Percentiles rank a stretch among this genome's conserved stretches.
Conservation (phyloP, 208 protist genomes). For the Wallacemonas sp. region DNA sequence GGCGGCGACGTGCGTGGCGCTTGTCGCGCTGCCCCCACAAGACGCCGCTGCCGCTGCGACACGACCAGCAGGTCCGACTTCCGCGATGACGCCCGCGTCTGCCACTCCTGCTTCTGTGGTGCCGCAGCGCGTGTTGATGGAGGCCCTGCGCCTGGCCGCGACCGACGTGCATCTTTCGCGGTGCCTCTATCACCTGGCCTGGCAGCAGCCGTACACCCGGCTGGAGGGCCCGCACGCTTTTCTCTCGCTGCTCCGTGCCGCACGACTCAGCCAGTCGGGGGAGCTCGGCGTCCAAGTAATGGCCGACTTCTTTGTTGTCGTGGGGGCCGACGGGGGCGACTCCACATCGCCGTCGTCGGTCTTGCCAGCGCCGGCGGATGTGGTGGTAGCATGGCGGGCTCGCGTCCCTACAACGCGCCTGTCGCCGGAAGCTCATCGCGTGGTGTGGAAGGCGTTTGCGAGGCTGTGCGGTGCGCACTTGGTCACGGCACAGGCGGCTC, state of each 20-base stretch:
- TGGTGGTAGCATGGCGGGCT: background rate
- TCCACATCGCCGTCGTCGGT: constrained; percentile 16
- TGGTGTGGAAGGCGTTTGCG: constrained; percentile 55
- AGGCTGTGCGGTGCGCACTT: constrained; percentile 36
- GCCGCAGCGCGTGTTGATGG: constrained; percentile 55
- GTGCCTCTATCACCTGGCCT: constrained; percentile 54
- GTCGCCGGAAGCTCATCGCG: constrained; percentile 40
- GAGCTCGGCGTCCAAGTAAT: constrained; percentile 46
- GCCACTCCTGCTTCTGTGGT: too few species aligned
- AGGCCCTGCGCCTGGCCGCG: constrained; percentile 54
- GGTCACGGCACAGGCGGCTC: constrained; percentile 30
- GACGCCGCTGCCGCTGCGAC: too few species aligned
- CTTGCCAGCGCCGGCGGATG: background rate
- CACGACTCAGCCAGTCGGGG: constrained; percentile 31
- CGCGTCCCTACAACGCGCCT: constrained; percentile 22
- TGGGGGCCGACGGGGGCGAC: constrained; percentile 31
- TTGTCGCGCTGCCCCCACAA: constrained; percentile 3
- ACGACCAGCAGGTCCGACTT: too few species aligned
- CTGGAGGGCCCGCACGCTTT: constrained; percentile 68
- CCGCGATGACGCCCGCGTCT: too few species aligned
- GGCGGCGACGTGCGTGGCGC: constrained; percentile 27
- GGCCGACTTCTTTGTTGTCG: constrained; percentile 38
- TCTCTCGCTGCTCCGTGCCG: constrained; percentile 64
- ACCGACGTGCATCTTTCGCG: constrained; percentile 32
- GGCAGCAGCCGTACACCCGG: constrained; percentile 44